Evolutionary conservation across 1,139 yeast genomes (phyloP), one percentile per base, ranked within the genome.

Genomic region (Pichia sp.): DNA sequence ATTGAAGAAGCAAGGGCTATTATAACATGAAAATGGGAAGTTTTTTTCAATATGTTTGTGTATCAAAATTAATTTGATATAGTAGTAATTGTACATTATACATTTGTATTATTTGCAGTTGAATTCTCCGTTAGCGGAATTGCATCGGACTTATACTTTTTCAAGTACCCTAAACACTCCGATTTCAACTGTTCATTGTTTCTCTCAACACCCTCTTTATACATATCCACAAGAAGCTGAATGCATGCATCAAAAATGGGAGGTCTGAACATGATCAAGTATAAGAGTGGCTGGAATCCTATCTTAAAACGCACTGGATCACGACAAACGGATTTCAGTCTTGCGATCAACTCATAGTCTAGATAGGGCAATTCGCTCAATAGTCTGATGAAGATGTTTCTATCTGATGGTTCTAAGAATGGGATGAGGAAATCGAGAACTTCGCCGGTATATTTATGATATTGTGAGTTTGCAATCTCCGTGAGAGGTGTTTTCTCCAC

Each of bases 231-330:
- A 33, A 87, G 64, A 8, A 87, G 66, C n/a, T 67, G 72, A 25
- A 86, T 57, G 52, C 95, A 84, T 18, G 67, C 67, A 3, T 63
- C 62, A 44, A 79, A 74, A 21, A 77, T 76, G 0, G 98, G 97
- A 0, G 96, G 96, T 47, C 96, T 71, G 55, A 85, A 83, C 88
- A 86, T 83, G 41, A 87, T 74, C 47, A 93, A 62, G 53, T 82
- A 88, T 46, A 83, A 84, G 38, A 87, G 62, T 1, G 93, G 75
- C 46, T 84, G 80, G 49, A 84, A 78, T 1, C 97, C 98, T 17
- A 91, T 64, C 38, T 77, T 70, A 23, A 77, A 68, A 56, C 97
- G 71, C 23, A 76, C 80, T 0, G 98, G 97, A 56, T 93, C 98
- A 37, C 74, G 64, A 56, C 96, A 84, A 20, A 91, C 63, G 8